Percentiles rank a stretch among this genome's conserved stretches.
Evolutionary conservation across 257 asterid species (phyloP).

Genomic region (Ajuga chamaepitys): DNA sequence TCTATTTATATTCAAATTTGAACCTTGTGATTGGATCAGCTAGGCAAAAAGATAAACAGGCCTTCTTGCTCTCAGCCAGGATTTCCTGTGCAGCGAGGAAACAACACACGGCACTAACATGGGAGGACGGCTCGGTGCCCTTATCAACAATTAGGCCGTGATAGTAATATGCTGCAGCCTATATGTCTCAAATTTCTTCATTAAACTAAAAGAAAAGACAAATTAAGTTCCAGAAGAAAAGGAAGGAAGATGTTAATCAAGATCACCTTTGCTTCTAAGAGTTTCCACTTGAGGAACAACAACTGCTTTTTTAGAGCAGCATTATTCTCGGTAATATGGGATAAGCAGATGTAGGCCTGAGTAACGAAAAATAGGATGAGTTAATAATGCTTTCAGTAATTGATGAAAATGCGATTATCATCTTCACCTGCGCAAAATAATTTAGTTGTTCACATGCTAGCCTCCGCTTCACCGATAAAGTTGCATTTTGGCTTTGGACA

Average conservation of each 20-base stretch:
- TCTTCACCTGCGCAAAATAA: slow-evolving; percentile 53
- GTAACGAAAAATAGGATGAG: neutral
- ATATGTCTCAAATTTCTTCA: neutral
- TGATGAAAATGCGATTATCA: neutral
- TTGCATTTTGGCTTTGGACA: slow-evolving; percentile 66
- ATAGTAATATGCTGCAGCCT: slow-evolving; percentile 89
- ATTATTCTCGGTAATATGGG: slow-evolving; percentile 17
- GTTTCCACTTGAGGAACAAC: slow-evolving; percentile 76
- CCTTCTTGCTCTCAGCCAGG: slow-evolving; percentile 65
- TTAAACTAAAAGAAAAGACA: neutral
- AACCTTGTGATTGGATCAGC: slow-evolving; percentile 78
- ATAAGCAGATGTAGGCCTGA: slow-evolving; percentile 62
- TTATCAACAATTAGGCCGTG: slow-evolving; percentile 69
- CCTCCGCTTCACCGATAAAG: slow-evolving; percentile 82
- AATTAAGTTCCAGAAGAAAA: neutral
- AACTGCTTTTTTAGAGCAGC: slow-evolving; percentile 46
- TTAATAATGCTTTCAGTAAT: neutral
- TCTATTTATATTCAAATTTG: too few species aligned
- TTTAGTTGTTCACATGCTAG: slow-evolving; percentile 75
- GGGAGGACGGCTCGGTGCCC: slow-evolving; percentile 58
- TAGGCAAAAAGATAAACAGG: slow-evolving; percentile 72
- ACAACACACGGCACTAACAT: slow-evolving; percentile 53
- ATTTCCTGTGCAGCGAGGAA: slow-evolving; percentile 69
- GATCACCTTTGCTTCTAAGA: slow-evolving; percentile 72
- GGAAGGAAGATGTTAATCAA: neutral